Evolutionary conservation across 2,329 filamentous ascomycete genomes (phyloP).

Genomic region (Fusarium sp.): DNA sequence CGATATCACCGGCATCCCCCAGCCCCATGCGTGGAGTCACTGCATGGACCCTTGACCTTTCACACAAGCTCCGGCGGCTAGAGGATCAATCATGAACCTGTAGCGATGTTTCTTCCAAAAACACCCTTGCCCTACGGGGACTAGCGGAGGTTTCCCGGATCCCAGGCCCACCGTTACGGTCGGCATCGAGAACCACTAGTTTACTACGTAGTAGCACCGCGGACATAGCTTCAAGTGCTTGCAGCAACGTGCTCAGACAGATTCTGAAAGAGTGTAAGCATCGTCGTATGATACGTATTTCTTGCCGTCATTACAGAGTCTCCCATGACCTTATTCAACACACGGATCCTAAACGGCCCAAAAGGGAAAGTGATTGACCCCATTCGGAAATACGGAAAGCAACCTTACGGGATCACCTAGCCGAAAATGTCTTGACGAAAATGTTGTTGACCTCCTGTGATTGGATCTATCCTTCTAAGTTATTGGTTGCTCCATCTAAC

Average conservation of each 20-base stretch:
- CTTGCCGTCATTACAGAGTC: too few species aligned
- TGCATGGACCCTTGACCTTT: constrained; percentile 33
- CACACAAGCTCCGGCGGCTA: constrained; percentile 41
- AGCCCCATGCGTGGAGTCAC: constrained; percentile 6
- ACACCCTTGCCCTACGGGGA: not conserved
- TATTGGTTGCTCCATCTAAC: too few species aligned
- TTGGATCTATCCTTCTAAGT: not conserved
- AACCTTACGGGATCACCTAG: not conserved
- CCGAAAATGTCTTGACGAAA: not conserved
- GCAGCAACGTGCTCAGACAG: not conserved
- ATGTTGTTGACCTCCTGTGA: too few species aligned
- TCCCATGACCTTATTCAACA: not conserved
- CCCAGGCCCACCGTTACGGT: not conserved
- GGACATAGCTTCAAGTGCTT: not conserved
- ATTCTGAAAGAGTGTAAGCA: not conserved
- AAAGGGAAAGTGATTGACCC: not conserved
- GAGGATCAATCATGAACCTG: constrained; percentile 26
- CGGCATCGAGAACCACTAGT: too few species aligned
- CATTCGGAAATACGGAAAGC: not conserved
- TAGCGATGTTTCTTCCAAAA: not conserved
- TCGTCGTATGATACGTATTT: not conserved
- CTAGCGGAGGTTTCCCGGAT: not conserved
- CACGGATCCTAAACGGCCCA: too few species aligned
- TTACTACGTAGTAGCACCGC: not conserved
- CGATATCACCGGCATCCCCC: constrained; percentile 9